These are phyloP conservation scores for Aspergillus olivimuriae DNA, from an alignment of 495 filamentous ascomycete genomes.

Conservation along the genomic window DNA sequence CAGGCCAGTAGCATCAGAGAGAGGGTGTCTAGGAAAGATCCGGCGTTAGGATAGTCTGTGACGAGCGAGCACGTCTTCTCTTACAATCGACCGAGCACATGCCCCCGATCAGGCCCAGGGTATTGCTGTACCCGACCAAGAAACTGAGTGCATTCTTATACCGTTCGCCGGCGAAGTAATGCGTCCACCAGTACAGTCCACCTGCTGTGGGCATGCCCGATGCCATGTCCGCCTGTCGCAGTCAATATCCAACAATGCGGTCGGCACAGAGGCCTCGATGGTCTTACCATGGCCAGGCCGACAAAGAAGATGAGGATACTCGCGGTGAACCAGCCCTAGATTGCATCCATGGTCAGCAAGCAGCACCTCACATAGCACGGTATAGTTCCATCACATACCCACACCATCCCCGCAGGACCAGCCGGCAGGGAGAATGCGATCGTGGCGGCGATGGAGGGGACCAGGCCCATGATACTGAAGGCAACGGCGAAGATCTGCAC, in stretches of 20 bases:
- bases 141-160: conserved; percentile 60
- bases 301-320: conserved; percentile 59
- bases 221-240: conserved; percentile 53
- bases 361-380: background rate
- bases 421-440: conserved; percentile 60
- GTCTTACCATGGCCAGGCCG: conserved; percentile 54
- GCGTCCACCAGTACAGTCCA: conserved; percentile 67
- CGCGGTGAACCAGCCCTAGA: conserved; percentile 55
- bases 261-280: background rate
- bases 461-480: conserved; percentile 66
- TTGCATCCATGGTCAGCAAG: background rate
- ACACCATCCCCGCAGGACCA: conserved; percentile 65
- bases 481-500: conserved; percentile 66
- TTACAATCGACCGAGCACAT: conserved; percentile 55
- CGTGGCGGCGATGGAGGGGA: conserved; percentile 65
- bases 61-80: too few species aligned
- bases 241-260: background rate
- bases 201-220: conserved; percentile 66
- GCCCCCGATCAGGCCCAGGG: conserved; percentile 58
- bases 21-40: conserved; percentile 33
- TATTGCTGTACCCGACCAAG: conserved; percentile 68
- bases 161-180: conserved; percentile 55
- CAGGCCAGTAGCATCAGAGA: conserved; percentile 47
- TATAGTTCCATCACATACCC: conserved; percentile 34
- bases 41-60: background rate